Evolutionary conservation across 305 asterid genomes (phyloP).

Genomic region (Fraxinus dipetala): DNA sequence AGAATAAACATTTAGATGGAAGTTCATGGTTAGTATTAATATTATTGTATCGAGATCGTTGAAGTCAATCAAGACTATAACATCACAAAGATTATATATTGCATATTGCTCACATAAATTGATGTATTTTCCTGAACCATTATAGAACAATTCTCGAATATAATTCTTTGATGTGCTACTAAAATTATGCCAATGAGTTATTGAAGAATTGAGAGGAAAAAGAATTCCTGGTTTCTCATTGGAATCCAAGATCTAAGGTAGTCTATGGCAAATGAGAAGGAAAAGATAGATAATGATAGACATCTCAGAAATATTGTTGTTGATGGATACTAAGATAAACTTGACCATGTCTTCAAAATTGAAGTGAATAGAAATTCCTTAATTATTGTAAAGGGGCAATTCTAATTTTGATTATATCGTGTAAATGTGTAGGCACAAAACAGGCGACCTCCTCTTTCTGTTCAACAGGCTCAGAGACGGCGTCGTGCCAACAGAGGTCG

Average conservation of each 20-base stretch:
- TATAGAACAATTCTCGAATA: neutral
- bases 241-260: neutral
- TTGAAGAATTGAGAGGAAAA: neutral
- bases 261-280: neutral
- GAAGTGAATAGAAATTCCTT: neutral
- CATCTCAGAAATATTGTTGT: neutral
- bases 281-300: neutral
- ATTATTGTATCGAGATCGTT: neutral
- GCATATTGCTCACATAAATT: neutral
- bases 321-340: neutral
- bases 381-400: neutral
- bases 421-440: constrained; percentile 60
- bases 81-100: neutral
- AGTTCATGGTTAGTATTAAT: neutral
- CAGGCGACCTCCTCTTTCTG: constrained; percentile 71
- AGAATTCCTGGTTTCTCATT: neutral
- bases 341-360: neutral
- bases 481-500: constrained; percentile 41
- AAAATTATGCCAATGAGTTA: neutral
- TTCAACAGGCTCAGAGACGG: constrained; percentile 59
- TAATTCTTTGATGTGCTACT: neutral
- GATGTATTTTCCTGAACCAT: neutral
- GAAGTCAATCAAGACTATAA: neutral
- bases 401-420: constrained; percentile 8
- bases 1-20: neutral